Base-by-base conservation (phyloP, 1,284 basidiomycete species). In the Chalciporus sp. region DNA sequence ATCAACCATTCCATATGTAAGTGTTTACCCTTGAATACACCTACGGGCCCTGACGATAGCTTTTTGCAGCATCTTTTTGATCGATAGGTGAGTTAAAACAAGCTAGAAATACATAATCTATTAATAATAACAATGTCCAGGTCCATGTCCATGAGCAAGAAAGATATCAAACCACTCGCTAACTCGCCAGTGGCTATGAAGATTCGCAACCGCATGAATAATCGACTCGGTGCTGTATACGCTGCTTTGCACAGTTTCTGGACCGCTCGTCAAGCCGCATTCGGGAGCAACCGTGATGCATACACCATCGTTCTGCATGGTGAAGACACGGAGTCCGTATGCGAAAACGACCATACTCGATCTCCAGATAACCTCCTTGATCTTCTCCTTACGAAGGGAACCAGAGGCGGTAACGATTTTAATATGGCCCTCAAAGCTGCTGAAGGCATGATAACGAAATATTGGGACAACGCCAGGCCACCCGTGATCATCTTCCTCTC, bases 401-500 rank as follows among this genome's bases (percentile, higher is more conserved):
- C 73, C 0, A 46, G 58, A 4, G 77, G 81, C 0, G 79, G 82
- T 0, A 85, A 84, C 1, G 60, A 76, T 53, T 85, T 79, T 48
- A 60, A 70, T 1, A 42, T 20, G 0, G 84, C 83, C 11, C 60
- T 86, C 7, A 55, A 57, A 17, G 52, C 62, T 1, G 75, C 77
- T 0, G 67, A 74, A 29, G 10, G 20, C 0, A 58, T 74, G n/a
- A 80, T 86, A 74, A 62, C 67, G 37, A 58, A 55, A 2, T 63
- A 78, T 44, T 84, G 80, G 82, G 78, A 76, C 45, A 74, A 74
- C 7, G 76, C 80, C n/a, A 82, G 83, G 49, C 66, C 75, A 1
- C 81, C 83, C 0, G 76, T 85, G 17, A 65, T 85, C 29, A 77
- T 86, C 40, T 85, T 86, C 66, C 72, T 86, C 16, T 84, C 84